Base-by-base conservation (phyloP, 495 filamentous ascomycete species). In the Penicillium longicatenatum region DNA sequence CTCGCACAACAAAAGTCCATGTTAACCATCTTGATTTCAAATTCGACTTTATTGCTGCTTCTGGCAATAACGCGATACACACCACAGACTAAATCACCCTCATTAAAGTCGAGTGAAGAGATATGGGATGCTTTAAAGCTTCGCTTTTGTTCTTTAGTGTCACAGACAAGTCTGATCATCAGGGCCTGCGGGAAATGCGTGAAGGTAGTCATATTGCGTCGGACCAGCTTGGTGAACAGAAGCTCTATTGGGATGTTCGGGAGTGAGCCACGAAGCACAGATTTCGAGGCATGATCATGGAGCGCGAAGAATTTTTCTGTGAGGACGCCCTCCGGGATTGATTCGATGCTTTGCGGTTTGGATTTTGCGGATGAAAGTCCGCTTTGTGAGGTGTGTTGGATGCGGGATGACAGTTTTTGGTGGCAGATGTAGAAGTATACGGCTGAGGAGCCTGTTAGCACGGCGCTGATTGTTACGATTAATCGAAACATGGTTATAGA, bases 171-270 rank as follows among this genome's bases (percentile, higher is more conserved):
- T 10, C 59, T 54, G 0, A 73, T 49, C 21, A 72, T 59, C n/a
- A 64, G 59, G 0, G 69, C 68, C 46, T 73, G 68, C 10, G 71
- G 73, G 20, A 69, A 68, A 12, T 58, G 65, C 19, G 69, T 50
- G 22, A 77, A 75, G 0, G 57, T 58, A 1, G 47, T 64, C 72
- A 77, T 75, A 26, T 75, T 77, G 54, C 68, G 70, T 10, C 70
- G 72, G 4, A 72, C 53, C 6, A 75, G 63, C 8, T 59, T 54
- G 14, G 59, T 69, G 35, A 77, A 62, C 6, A 75, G 58, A 4
- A 60, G 24, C 0, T 56, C 49, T 1, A 57, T 54, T 0, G 58
- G n/a, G 20, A 58, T 47, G 11, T 45, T 33, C 19, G 70, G 70
- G 9, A 75, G 65, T 1, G 51, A 51, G 4, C 41, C 41, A n/a